Base-by-base conservation (phyloP, 305 asterid species). In the Solanum aculeatissimum region DNA sequence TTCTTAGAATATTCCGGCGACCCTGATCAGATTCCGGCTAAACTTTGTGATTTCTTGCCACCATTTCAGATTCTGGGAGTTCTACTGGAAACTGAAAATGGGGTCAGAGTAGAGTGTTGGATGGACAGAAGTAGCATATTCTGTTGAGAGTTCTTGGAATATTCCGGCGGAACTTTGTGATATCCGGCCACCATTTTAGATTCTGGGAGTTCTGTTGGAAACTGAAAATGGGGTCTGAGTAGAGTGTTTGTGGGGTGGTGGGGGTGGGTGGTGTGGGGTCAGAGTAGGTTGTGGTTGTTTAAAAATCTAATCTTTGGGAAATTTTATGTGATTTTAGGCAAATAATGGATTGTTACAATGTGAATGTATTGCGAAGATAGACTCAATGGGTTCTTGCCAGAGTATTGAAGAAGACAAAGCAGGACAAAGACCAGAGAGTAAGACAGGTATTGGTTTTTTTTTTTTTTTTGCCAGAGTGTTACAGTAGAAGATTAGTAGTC, bases 331-430 rank as follows among this genome's bases (percentile, higher is more conserved):
- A 63, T 58, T 83, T 49, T 35, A 27, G 57, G 57, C 6, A 53
- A 35, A 85, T 86, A 83, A 82, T 68, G 75, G 47, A 55, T 18
- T 55, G 65, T 4, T 54, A 6, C 7, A 80, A 82, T 86, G 85
- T 57, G 84, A 86, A 84, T 85, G 68, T 84, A 42, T 82, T 70
- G 79, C 19, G 29, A 53, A 60, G 25, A 40, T 27, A 60, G 32
- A 47, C 40, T 38, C 58, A 54, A 90, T 90, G 93, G 93, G 93
- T 43, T 87, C 93, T 72, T 90, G 93, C 71, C 75, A 87, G 19
- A 90, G 93, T 77, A 72, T 83, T 72, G 90, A 87, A 82, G 90
- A 92, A 83, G 93, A 87, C 58, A 80, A 58, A 29, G 84, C 72
- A 69, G 86, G 80, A 75, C 89, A 43, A 14, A 29, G 40, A 18